Percentiles rank a stretch among this genome's conserved stretches.
Evolutionary conservation across 148 eudicot species (phyloP).

Genomic region (Simmondsia chinensis): DNA sequence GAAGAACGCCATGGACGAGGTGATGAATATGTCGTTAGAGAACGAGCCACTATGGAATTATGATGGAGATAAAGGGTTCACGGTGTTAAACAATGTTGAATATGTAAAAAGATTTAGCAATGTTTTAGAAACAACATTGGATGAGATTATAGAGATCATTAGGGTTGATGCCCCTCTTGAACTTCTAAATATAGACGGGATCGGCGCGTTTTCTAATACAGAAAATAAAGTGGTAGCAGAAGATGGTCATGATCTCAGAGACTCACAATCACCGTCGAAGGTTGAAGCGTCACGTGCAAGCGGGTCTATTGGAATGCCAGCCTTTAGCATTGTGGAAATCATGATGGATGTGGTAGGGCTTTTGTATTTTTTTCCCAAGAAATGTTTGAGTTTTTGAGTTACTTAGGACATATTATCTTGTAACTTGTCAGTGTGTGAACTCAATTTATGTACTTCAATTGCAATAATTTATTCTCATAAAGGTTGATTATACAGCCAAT

Average conservation of each 20-base stretch:
- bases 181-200: slow-evolving; percentile 8
- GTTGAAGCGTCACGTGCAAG: slow-evolving; percentile 29
- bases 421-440: neutral
- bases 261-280: neutral
- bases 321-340: slow-evolving; percentile 28
- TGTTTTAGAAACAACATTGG: slow-evolving; percentile 37
- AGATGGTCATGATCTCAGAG: neutral
- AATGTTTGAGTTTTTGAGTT: neutral
- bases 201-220: neutral
- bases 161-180: slow-evolving; percentile 22
- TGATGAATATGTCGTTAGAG: slow-evolving; percentile 30
- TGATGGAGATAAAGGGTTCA: slow-evolving; percentile 20
- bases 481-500: too few species aligned
- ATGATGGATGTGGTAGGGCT: slow-evolving; percentile 51
- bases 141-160: slow-evolving; percentile 29
- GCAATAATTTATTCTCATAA: too few species aligned
- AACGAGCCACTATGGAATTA: slow-evolving; percentile 47
- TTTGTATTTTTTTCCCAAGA: neutral
- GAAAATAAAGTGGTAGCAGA: neutral
- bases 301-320: slow-evolving; percentile 21
- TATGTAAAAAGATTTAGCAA: slow-evolving; percentile 31
- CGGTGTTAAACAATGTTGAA: slow-evolving; percentile 27
- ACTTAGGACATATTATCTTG: neutral
- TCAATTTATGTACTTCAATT: too few species aligned
- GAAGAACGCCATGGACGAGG: slow-evolving; percentile 32